These are phyloP conservation scores for Pestalotiopsis sp. DNA, from an alignment of 2,329 filamentous ascomycete genomes.

Conservation along the genomic window DNA sequence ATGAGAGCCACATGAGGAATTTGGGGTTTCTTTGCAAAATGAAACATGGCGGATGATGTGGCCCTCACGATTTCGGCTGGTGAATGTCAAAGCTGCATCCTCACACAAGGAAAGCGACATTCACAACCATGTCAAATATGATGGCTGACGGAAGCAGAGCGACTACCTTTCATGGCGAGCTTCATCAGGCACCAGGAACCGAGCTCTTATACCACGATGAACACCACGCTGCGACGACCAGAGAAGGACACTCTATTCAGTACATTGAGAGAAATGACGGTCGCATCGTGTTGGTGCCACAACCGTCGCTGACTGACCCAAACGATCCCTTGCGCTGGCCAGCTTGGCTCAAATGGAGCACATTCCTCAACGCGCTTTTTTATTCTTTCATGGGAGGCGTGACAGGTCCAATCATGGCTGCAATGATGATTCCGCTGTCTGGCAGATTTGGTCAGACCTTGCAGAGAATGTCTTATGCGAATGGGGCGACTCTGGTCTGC, in stretches of 20 bases:
- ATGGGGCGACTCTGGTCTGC: neutral
- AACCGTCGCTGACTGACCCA: slow-evolving; percentile 44
- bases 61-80: too few species aligned
- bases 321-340: slow-evolving; percentile 53
- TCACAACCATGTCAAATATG: too few species aligned
- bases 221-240: neutral
- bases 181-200: neutral
- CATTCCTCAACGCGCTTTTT: neutral
- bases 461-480: slow-evolving; percentile 1
- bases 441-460: neutral
- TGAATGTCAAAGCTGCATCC: too few species aligned
- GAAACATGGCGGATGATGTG: too few species aligned
- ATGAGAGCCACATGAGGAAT: neutral
- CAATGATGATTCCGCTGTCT: slow-evolving; percentile 4
- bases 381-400: slow-evolving; percentile 2
- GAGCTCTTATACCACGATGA: neutral
- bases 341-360: slow-evolving; percentile 41
- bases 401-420: slow-evolving; percentile 6
- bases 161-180: neutral
- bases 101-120: too few species aligned
- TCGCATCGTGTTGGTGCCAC: slow-evolving; percentile 42
- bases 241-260: neutral
- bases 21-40: neutral
- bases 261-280: neutral
- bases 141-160: too few species aligned